Evolutionary conservation across 768 basidiomycete species (phyloP), one percentile per base, ranked within the genome.

Genomic region (Strobilomyces confusus): DNA sequence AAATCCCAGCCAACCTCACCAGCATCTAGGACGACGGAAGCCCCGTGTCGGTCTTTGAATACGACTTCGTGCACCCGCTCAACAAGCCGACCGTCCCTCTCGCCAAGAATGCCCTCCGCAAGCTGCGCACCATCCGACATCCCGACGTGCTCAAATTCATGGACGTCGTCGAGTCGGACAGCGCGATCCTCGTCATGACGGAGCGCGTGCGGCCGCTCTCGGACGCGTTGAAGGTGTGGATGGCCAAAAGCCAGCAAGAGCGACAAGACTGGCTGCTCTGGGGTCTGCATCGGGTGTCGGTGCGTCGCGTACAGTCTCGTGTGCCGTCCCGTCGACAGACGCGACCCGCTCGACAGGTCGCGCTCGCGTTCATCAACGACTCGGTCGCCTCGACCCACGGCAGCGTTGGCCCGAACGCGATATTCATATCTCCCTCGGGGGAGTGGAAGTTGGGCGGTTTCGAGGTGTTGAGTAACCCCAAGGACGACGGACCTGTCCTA

Each of bases 371-470:
- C 70, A 68, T 98, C 51, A 98, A 98, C 62, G 87, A 91, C 38
- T 79, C 89, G 9, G 87, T 82, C 49, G 71, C 80, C 23, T 91
- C 90, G 3, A 89, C 90, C 0, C 93, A 97, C 61, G 94, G 92
- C 20, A 89, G 85, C 59, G 65, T 95, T 51, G 75, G 82, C 54
- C 68, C 80, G n/a, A 78, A 80, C 52, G 84, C 90, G 1, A 81
- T 98, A 53, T 98, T 97, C 65, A 82, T 97, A 48, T 92, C 95
- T 1, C 86, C 87, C 0, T 90, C 92, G 0, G 92, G 95, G 6
- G 97, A 99, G 73, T 98, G 95, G 97, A 91, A 91, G 64, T 74
- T 99, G 9, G 95, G 92, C 19, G 95, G 95, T 1, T 94, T 98
- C 63, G 97, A 99, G 63, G 72, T 95, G 0, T 69, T 97, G 57